These are phyloP conservation scores for Alternaria sp. DNA, from an alignment of 2,329 filamentous ascomycete genomes.

Conservation along the genomic window DNA sequence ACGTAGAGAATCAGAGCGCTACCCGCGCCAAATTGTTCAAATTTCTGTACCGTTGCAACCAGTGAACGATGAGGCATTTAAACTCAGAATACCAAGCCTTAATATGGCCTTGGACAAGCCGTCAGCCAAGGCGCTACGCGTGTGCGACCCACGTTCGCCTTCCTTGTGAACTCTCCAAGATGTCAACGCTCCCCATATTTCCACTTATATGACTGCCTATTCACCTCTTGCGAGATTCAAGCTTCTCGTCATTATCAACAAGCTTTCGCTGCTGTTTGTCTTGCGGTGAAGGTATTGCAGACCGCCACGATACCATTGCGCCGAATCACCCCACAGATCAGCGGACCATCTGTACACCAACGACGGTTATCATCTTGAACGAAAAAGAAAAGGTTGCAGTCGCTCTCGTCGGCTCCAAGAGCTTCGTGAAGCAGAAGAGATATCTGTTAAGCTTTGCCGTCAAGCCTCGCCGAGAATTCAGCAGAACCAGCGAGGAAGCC, in stretches of 20 bases:
- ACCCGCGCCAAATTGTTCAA: slow-evolving; percentile 22
- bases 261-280: background rate
- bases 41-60: background rate
- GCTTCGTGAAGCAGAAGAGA: background rate
- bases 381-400: background rate
- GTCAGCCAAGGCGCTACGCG: slow-evolving; percentile 24
- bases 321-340: slow-evolving; percentile 1
- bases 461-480: slow-evolving; percentile 16
- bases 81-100: slow-evolving; percentile 8
- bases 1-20: slow-evolving; percentile 32
- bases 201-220: background rate
- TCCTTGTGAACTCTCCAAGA: slow-evolving; percentile 8
- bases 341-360: background rate
- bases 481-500: slow-evolving; percentile 8
- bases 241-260: background rate
- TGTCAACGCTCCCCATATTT: background rate
- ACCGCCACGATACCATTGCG: background rate
- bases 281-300: background rate
- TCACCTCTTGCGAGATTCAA: background rate
- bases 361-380: background rate
- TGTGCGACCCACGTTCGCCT: slow-evolving; percentile 9
- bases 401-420: background rate
- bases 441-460: slow-evolving; percentile 7
- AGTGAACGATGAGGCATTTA: slow-evolving; percentile 12
- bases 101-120: slow-evolving; percentile 8